Evolutionary conservation across 2,329 filamentous ascomycete species (phyloP).

Genomic region (Colletotrichum orchidophilum): DNA sequence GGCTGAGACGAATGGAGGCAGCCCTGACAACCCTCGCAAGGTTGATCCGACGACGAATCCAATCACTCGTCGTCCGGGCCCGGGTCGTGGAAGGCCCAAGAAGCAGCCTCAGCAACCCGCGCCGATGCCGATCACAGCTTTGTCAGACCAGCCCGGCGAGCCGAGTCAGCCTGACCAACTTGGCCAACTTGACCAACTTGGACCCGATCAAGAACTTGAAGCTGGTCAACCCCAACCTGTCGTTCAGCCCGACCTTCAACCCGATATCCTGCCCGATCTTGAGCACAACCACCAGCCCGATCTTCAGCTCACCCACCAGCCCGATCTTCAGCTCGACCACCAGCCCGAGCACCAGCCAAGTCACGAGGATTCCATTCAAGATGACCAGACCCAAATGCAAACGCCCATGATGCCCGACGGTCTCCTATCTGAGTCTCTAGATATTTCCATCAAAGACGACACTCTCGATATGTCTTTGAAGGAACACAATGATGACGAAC

Average conservation of each 20-base stretch:
- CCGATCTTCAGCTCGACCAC: neutral
- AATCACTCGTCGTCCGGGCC: constrained; percentile 68
- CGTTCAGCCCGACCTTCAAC: constrained; percentile 9
- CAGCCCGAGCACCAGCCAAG: neutral
- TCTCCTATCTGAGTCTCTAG: constrained; percentile 21
- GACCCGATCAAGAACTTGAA: constrained; percentile 1
- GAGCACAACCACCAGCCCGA: neutral
- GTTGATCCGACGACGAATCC: constrained; percentile 64
- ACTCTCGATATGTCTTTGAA: constrained; percentile 39
- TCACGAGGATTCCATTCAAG: neutral
- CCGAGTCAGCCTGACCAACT: neutral
- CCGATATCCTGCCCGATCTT: neutral
- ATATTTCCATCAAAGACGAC: constrained; percentile 27
- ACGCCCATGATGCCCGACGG: constrained; percentile 8
- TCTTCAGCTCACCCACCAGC: neutral
- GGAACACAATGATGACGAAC: constrained; percentile 40
- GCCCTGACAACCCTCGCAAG: constrained; percentile 47
- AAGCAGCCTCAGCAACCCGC: constrained; percentile 49
- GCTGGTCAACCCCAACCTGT: constrained; percentile 26
- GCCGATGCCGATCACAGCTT: constrained; percentile 22
- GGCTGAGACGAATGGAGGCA: constrained; percentile 50
- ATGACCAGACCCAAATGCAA: neutral
- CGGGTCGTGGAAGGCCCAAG: constrained; percentile 63
- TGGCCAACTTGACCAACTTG: neutral
- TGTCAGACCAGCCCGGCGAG: constrained; percentile 11